Evolutionary conservation across 2,329 filamentous ascomycete genomes (phyloP), one percentile per base, ranked within the genome.

Genomic region (Botrytis medusae): DNA sequence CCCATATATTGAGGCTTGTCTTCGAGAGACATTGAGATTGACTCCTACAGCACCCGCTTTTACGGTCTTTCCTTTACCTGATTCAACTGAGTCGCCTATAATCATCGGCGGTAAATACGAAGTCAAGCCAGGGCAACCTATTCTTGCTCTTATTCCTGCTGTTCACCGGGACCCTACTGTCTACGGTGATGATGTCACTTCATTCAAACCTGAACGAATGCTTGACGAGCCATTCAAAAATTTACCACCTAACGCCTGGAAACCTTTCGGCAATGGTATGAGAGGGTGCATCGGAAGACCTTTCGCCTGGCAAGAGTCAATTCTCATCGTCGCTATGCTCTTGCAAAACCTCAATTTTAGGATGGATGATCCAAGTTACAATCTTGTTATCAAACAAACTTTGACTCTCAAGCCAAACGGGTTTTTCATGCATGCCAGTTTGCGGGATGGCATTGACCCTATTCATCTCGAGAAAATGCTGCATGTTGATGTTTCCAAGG

Each of bases 201-300:
- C 89, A 25, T 95, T 92, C 82, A 86, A 85, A 68, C 92, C 92
- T 0, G 92, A 94, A 79, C 85, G 92, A 20, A 93, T 94, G 91
- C 81, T 91, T 0, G 90, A 92, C 54, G 91, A 90, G 42, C 85
- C 87, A 34, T 94, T 93, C 77, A 87, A 89, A 74, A 87, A 88
- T 40, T 84, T 92, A 9, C 90, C 89, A 44, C 85, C 86, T 22
- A 88, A 88, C 71, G 86, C 86, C 46, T 92, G 89, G 90, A 92
- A 92, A 81, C 91, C 92, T 9, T 95, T 95, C 77, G 93, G 93
- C 1, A 92, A 93, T 73, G 92, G 92, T 3, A 85, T 87, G 76
- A 84, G 93, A 71, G 90, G 84, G 0, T 95, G 92, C 77, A 94
- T 94, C 74, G 93, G 93, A 6, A 84, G 91, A 1, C 86, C 89